Percentiles rank a stretch among this genome's conserved stretches.
Evolutionary conservation across 2,329 filamentous ascomycete species (phyloP).

Genomic region (Trichoderma sp.): DNA sequence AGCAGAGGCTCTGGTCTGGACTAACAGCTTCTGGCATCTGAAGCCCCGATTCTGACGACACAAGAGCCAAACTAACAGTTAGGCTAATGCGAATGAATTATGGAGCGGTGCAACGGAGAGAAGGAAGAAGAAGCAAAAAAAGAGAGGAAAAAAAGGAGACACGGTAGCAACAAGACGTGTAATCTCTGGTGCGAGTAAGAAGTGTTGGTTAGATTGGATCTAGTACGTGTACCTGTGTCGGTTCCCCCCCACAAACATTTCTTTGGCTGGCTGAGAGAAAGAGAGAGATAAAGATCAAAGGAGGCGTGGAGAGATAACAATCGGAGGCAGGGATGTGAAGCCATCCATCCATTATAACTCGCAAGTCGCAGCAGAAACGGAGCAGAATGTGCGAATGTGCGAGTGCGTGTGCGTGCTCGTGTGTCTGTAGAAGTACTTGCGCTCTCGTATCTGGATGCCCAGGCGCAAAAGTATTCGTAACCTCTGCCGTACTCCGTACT

Average conservation of each 20-base stretch:
- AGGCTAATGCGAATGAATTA: background rate
- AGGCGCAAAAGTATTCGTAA: background rate
- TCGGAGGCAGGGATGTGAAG: background rate
- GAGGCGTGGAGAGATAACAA: background rate
- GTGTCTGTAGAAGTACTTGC: background rate
- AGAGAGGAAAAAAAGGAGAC: background rate
- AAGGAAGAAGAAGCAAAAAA: background rate
- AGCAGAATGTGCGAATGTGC: background rate
- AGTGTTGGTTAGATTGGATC: background rate
- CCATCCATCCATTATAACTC: background rate
- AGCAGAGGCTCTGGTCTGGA: background rate
- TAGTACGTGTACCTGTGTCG: background rate
- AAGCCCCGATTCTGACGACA: background rate
- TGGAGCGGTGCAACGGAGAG: background rate
- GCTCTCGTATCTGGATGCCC: background rate
- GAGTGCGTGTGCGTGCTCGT: background rate
- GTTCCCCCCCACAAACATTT: background rate
- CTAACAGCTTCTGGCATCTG: background rate
- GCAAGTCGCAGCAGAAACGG: background rate
- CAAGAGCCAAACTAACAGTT: background rate
- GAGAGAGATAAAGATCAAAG: background rate
- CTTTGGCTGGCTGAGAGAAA: background rate
- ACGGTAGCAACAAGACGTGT: background rate
- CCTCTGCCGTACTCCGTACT: conserved; percentile 5
- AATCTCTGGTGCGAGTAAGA: background rate